Percentiles rank a stretch among this genome's conserved stretches.
These are phyloP conservation scores for Hansenula sp. DNA, from an alignment of 1,139 yeast species.

Conservation along the genomic window DNA sequence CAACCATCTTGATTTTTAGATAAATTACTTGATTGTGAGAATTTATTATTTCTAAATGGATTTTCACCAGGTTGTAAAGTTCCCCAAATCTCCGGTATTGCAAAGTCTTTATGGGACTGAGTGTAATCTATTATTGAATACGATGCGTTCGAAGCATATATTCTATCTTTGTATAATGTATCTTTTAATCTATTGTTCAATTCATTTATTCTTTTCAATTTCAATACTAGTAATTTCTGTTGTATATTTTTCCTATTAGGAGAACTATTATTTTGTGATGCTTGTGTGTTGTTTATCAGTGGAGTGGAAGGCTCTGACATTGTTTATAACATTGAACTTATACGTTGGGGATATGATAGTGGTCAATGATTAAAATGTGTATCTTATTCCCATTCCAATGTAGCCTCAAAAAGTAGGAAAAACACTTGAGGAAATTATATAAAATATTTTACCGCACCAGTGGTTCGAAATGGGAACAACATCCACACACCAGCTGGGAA, in stretches of 20 bases:
- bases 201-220: slow-evolving; percentile 61
- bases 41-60: slow-evolving; percentile 35
- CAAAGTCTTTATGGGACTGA: slow-evolving; percentile 46
- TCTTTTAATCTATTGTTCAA: slow-evolving; percentile 52
- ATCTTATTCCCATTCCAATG: no score
- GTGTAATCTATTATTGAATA: slow-evolving; percentile 41
- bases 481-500: neutral
- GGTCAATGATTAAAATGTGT: no score
- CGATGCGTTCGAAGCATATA: slow-evolving; percentile 68
- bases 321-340: neutral
- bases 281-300: neutral
- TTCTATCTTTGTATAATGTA: slow-evolving; percentile 53
- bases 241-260: slow-evolving; percentile 21
- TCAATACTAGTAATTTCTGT: slow-evolving; percentile 32
- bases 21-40: slow-evolving; percentile 14
- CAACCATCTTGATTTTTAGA: slow-evolving; percentile 30
- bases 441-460: no score
- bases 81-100: slow-evolving; percentile 50
- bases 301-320: slow-evolving; percentile 1
- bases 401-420: slow-evolving; percentile 1
- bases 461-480: neutral
- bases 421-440: neutral
- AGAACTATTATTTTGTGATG: slow-evolving; percentile 1
- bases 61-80: slow-evolving; percentile 43
- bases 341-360: neutral